Evolutionary conservation across 176 grass and related monocot species (phyloP), one percentile per base, ranked within the genome.

Genomic region (Aegilops longissima): DNA sequence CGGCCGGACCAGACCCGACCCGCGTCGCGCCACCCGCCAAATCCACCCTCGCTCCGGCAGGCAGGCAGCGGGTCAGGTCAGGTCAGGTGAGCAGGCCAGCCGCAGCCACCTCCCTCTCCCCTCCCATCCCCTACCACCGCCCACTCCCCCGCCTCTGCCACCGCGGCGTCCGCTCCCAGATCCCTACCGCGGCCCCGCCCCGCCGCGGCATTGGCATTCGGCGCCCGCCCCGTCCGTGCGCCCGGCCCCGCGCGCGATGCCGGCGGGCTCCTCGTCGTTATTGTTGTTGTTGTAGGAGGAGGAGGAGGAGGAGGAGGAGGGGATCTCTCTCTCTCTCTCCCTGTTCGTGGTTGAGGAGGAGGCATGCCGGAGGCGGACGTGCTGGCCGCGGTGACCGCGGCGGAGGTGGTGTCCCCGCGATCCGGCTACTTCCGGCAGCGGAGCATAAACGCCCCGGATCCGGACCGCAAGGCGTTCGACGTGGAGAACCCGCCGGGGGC

Each of bases 401-500:
- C 72, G 49, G 92, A 93, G 86, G 83, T 69, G 12, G 82, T 68
- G 66, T 88, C 92, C 47, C 92, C 92, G 86, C 83, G 89, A 82
- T 88, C 92, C 9, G 76, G 77, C 61, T 86, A 83, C 92, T 93
- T 93, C 86, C 88, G 88, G 61, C 92, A 93, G 86, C 83, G 92
- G 89, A 90, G 88, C 92, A 85, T 90, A 81, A 82, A 93, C 51
- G 12, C 68, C 5, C 62, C 62, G 86, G 83, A 91, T 90, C 83
- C 61, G 78, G 86, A 86, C 35, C 78, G 90, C 51, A 70, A 85
- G 61, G 80, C 86, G 14, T 91, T 97, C 67, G 95, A 97, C 72
- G 88, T 97, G 31, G 95, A 97, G 90, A 92, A 85, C 85, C 81
- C 89, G 5, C 67, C 85, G 4, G 75, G 49, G 3, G 27, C 56